Conservation (phyloP, 805 yeast species). For the Kluyveromyces aestuarii region DNA sequence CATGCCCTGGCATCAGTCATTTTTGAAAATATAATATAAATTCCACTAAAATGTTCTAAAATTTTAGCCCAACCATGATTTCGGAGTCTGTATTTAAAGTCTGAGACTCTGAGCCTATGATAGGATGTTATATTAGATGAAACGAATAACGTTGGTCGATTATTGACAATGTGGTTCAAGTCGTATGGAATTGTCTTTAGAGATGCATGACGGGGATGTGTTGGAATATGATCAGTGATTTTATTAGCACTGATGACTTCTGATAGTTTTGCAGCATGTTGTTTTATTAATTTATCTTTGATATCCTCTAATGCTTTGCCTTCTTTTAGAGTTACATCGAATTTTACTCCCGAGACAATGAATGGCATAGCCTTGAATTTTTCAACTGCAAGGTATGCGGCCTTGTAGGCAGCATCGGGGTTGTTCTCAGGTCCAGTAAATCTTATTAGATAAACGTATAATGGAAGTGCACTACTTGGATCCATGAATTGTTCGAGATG, state of each 20-base stretch:
- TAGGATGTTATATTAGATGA: slow-evolving; percentile 41
- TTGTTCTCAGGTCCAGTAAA: slow-evolving; percentile 49
- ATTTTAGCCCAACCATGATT: slow-evolving; percentile 61
- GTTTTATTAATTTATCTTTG: slow-evolving; percentile 23
- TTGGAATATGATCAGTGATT: slow-evolving; percentile 2
- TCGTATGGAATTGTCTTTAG: slow-evolving; percentile 37
- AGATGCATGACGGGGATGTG: slow-evolving; percentile 4
- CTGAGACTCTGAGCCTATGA: slow-evolving; percentile 48
- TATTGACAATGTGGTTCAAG: slow-evolving; percentile 39
- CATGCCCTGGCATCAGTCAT: slow-evolving; percentile 20
- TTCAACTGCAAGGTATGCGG: slow-evolving; percentile 38
- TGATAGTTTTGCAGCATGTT: slow-evolving; percentile 33
- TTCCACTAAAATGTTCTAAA: slow-evolving; percentile 53
- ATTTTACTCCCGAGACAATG: slow-evolving; percentile 40
- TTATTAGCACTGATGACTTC: slow-evolving; percentile 19
- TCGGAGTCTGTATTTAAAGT: slow-evolving; percentile 48
- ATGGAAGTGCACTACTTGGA: slow-evolving; percentile 67
- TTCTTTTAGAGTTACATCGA: slow-evolving; percentile 46
- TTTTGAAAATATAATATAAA: slow-evolving; percentile 58
- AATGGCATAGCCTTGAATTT: slow-evolving; percentile 34
- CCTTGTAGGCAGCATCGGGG: slow-evolving; percentile 37
- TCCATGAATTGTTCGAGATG: slow-evolving; percentile 55
- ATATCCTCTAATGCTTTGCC: slow-evolving; percentile 30
- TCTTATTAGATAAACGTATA: slow-evolving; percentile 59
- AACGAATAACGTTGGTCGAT: slow-evolving; percentile 50